Percentiles rank a stretch among this genome's conserved stretches.
These are phyloP conservation scores for Thuja plicata DNA, from an alignment of 83 land plant species.

Conservation along the genomic window DNA sequence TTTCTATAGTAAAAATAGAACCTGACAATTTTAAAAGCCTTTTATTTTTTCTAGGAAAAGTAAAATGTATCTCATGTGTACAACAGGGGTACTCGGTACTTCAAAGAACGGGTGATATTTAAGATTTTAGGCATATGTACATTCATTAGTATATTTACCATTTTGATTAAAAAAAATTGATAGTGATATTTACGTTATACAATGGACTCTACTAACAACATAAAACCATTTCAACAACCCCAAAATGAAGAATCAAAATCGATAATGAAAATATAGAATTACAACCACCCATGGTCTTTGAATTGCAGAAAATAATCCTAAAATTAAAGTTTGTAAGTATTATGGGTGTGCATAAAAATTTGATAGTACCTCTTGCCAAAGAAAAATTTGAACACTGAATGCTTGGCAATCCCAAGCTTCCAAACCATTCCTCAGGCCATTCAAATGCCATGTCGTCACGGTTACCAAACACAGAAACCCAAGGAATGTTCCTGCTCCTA, in stretches of 20 bases:
- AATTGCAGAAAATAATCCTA: neutral
- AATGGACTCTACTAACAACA: neutral
- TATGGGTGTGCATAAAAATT: neutral
- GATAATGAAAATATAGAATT: neutral
- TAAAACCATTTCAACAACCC: neutral
- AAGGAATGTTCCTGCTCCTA: slow-evolving; percentile 66
- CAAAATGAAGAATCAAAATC: neutral
- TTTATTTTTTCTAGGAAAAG: neutral
- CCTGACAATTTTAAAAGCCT: neutral
- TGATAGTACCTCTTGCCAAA: slow-evolving; percentile 23
- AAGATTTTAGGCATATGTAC: neutral
- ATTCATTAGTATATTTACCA: too few relatives aligned
- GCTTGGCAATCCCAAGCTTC: slow-evolving; percentile 61
- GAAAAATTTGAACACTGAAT: slow-evolving; percentile 22
- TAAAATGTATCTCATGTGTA: neutral
- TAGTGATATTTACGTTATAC: neutral
- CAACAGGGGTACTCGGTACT: neutral
- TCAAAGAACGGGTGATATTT: neutral
- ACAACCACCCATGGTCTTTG: neutral
- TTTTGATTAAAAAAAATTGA: neutral
- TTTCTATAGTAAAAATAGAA: neutral
- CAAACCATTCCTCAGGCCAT: slow-evolving; percentile 91
- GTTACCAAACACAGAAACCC: slow-evolving; percentile 89
- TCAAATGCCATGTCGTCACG: slow-evolving; percentile 90
- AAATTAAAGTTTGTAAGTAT: neutral